Base-by-base conservation (phyloP, 495 filamentous ascomycete species). In the Lophiostoma macrostomum region DNA sequence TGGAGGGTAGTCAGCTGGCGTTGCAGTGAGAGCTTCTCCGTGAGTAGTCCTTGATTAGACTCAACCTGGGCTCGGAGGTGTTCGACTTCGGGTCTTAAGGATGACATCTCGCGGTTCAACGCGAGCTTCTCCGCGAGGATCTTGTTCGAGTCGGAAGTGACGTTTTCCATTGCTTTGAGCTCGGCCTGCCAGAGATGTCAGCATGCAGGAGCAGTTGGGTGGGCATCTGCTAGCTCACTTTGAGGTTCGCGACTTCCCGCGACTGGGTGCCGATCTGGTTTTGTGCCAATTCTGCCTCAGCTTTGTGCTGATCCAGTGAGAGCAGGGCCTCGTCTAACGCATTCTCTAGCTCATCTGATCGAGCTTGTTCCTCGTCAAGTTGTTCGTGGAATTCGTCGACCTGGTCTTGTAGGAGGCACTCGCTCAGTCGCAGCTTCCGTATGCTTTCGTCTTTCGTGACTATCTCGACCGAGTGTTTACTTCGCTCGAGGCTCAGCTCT, bases 1-100 rank as follows among this genome's bases (percentile, higher is more conserved):
- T 95, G 85, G 3, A 91, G 63, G 4, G 83, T 80, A 61, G 74
- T 84, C 30, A 95, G 65, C 66, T 89, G 83, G 23, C 86, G 78
- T 60, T 90, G 81, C 12, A 96, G 67, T 13, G 82, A 77, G 14
- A 89, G 68, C 58, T 93, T 95, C 60, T 91, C 87, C 1, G 83
- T 72, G 22, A 90, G 72, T 5, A 85, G 67, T 5, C 75, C 73
- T 58, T 88, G 83, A 32, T 87, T 75, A 20, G 80, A 79, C 13
- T 76, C 70, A 19, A 80, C 76, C 66, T 95, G 87, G 1, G 82
- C 77, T 53, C 80, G 77, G 11, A 95, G 73, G 61, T 88, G 83
- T 44, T 95, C 88, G 6, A 94, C 56, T 64, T 95, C 90, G 28
- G 84, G 82, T 59, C 84, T 86, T 36, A 91, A 61, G 20, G 73